Evolutionary conservation across 495 filamentous ascomycete species (phyloP), one percentile per base, ranked within the genome.

Genomic region (Neurospora sp.): DNA sequence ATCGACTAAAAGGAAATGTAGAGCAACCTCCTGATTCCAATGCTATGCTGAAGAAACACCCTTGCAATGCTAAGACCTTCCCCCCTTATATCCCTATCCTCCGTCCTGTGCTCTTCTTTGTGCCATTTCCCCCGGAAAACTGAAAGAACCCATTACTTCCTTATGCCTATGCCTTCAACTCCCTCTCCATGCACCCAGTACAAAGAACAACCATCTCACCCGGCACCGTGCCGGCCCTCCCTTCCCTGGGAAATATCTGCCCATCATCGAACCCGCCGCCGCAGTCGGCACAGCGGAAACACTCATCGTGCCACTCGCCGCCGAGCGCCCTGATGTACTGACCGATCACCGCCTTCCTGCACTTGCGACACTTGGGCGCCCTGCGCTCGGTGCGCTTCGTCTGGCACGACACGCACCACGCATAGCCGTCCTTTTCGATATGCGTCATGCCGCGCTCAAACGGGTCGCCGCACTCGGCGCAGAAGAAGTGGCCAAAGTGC

Each of bases 401-500:
- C 84, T 98, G 95, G 81, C 96, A 99, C 41, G 86, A 85, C 18
- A 98, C 88, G 81, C 96, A 99, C 96, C 96, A 99, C 40, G 96
- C 96, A 83, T 96, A 98, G n/a, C 95, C 95, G 76, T 98, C 95
- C 81, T 96, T 97, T 81, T 99, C 96, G 31, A 99, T 96, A 80
- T 97, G 96, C 69, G 94, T 94, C 71, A 90, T 95, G 46, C 88
- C 85, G 18, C 86, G 85, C 79, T 91, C 91, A 80, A 98, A 98
- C 20, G 95, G 94, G 87, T 99, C 96, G 75, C 96, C 96, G 83
- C 96, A 99, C 86, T 99, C 93, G 39, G 96, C 96, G 80, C 96
- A 99, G 88, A 98, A 99, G 86, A 99, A 99, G 84, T 99, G 96
- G 2, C 96, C 96, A 75, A 93, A 92, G 83, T 99, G 96, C 93